Conservation (phyloP, 2,329 filamentous ascomycete genomes). For the Sporothrix humicola region DNA sequence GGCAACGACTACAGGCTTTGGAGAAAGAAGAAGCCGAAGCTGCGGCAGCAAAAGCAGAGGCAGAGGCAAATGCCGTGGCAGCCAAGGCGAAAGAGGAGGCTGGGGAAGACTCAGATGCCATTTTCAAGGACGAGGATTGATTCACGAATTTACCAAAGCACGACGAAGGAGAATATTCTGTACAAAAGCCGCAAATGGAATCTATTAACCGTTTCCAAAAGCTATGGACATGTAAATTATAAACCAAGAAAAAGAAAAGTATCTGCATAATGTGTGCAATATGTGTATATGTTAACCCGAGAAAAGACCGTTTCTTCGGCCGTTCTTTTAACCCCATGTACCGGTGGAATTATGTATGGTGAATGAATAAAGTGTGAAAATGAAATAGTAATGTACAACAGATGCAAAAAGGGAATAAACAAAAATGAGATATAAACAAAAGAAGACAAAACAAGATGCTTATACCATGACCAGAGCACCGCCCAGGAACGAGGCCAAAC, state of each 20-base stretch:
- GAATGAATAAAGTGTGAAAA: neutral
- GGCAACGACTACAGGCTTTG: conserved; percentile 58
- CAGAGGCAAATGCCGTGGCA: neutral
- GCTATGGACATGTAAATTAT: neutral
- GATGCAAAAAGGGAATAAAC: neutral
- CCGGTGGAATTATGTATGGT: neutral
- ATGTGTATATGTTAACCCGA: neutral
- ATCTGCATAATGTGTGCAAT: conserved; percentile 21
- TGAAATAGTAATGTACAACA: neutral
- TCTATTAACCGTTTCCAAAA: neutral
- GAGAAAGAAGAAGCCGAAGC: conserved; percentile 30
- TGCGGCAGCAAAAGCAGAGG: neutral
- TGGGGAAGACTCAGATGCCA: neutral
- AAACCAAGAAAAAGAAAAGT: neutral
- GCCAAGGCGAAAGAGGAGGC: neutral
- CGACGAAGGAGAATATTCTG: neutral
- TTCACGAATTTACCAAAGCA: neutral
- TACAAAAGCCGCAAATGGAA: neutral
- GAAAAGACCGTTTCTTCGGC: neutral
- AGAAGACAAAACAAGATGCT: neutral
- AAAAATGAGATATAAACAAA: neutral
- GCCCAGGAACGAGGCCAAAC: conserved; percentile 42
- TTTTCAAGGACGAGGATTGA: neutral
- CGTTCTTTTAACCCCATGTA: neutral
- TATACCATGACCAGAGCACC: conserved; percentile 41